Evolutionary conservation across 2,329 filamentous ascomycete genomes (phyloP), one percentile per base, ranked within the genome.

Genomic region (Chalara sp.): DNA sequence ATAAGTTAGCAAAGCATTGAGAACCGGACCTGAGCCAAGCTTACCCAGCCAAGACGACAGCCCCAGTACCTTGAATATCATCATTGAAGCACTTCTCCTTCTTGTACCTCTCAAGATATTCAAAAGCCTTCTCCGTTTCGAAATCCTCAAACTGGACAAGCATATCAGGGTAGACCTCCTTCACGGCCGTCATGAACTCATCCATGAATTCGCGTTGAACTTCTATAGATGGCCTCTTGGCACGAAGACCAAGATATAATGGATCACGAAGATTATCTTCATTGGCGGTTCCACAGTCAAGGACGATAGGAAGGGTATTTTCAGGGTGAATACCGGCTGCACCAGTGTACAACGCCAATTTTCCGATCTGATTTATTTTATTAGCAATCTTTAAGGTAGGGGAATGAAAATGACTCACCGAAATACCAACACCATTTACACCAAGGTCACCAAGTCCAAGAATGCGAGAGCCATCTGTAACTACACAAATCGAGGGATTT

Each of bases 11-110:
- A 32, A 30, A 33, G 3, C 12, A 33, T n/a, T 12, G 10, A 21
- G 21, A 21, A 21, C 7, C 39, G 6, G 8, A 35, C 39, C 5
- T 6, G 11, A 30, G 28, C 13, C 30, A 31, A n/a, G 50, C 76
- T 67, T 70, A 82, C 76, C 92, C 92, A 57, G 81, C 92, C 50
- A 96, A 80, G 55, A 97, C 90, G 64, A 99, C 93, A 51, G 87
- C 91, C 0, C 89, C 90, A 0, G 89, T 95, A 1, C 89, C 89
- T 65, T 95, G 89, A 1, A 95, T 84, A 65, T 96, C 89, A 66
- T 97, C 93, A 70, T 97, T 97, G 81, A 99, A 99, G 78, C 89
- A 95, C 70, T 88, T 91, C 76, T 96, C 92, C 67, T 91, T 78
- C 61, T 89, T 86, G 73, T 97, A 97, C 54, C 89, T 83, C 67